Percentiles rank a stretch among this genome's conserved stretches.
phyloP scores from a whole-genome alignment of 1,139 yeast genomes.

The Sugiyamaella castrensis region DNA sequence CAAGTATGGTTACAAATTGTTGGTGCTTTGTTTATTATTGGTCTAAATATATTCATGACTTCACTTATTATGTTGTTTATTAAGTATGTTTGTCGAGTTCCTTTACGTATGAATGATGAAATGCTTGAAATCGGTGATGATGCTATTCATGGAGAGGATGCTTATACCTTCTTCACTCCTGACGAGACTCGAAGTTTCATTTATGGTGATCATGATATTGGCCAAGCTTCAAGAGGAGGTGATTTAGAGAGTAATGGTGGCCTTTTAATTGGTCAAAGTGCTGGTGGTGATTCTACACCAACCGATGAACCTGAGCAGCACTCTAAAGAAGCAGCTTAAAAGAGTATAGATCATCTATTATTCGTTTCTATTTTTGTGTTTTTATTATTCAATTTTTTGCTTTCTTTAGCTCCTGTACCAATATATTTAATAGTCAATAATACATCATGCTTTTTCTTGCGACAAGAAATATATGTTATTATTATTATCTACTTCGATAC shows the following conservation, averaged over 20 bases:
- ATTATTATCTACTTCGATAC: no score
- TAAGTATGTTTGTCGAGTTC: slow-evolving; percentile 9
- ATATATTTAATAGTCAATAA: no score
- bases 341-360: no score
- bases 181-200: slow-evolving; percentile 10
- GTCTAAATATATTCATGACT: slow-evolving; percentile 11
- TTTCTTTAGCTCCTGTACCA: no score
- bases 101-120: slow-evolving; percentile 10
- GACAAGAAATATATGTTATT: no score
- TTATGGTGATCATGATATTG: slow-evolving; percentile 6
- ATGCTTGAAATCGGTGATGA: slow-evolving; percentile 11
- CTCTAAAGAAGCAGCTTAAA: no score
- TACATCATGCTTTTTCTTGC: no score
- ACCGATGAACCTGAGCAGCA: background rate
- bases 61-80: slow-evolving; percentile 11
- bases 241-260: slow-evolving; percentile 11
- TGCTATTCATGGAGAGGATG: slow-evolving; percentile 13
- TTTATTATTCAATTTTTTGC: no score
- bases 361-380: no score
- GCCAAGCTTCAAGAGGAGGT: slow-evolving; percentile 2
- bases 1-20: slow-evolving; percentile 13
- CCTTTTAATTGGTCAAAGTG: background rate
- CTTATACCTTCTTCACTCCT: slow-evolving; percentile 6
- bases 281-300: background rate
- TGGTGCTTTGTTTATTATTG: slow-evolving; percentile 12